Conservation (phyloP, 1,284 basidiomycete genomes). For the Leccinum pallidistipes region DNA sequence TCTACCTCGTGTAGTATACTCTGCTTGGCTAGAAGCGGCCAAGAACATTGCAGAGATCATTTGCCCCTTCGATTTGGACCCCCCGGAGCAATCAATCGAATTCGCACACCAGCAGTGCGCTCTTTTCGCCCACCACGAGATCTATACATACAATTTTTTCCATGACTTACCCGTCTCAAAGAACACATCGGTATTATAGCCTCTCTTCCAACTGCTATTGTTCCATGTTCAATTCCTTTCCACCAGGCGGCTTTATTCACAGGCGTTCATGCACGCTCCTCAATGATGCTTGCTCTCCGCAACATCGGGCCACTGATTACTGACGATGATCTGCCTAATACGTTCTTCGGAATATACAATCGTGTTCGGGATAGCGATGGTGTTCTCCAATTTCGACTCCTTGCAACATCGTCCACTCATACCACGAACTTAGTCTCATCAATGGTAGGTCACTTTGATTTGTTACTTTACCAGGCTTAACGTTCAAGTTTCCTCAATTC, state of each 20-base stretch:
- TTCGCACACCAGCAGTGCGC: neutral
- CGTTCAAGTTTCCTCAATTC: neutral
- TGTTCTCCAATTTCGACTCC: neutral
- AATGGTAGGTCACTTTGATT: neutral
- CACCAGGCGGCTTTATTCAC: neutral
- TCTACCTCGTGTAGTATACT: neutral
- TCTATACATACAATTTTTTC: neutral
- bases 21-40: neutral
- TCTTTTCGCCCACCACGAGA: neutral
- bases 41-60: neutral
- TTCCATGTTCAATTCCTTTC: neutral
- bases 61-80: neutral
- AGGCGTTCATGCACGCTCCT: neutral
- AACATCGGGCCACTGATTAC: neutral
- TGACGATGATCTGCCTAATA: neutral
- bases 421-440: neutral
- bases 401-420: neutral
- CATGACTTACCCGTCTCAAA: neutral
- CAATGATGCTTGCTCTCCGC: neutral
- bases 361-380: neutral
- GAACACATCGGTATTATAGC: too few relatives aligned
- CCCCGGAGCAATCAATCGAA: neutral
- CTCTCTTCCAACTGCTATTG: too few relatives aligned
- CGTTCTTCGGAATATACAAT: neutral
- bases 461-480: neutral